Percentiles rank a stretch among this genome's conserved stretches.
Evolutionary conservation across 164 flowering plant species (phyloP).

Genomic region (Malania oleifera): DNA sequence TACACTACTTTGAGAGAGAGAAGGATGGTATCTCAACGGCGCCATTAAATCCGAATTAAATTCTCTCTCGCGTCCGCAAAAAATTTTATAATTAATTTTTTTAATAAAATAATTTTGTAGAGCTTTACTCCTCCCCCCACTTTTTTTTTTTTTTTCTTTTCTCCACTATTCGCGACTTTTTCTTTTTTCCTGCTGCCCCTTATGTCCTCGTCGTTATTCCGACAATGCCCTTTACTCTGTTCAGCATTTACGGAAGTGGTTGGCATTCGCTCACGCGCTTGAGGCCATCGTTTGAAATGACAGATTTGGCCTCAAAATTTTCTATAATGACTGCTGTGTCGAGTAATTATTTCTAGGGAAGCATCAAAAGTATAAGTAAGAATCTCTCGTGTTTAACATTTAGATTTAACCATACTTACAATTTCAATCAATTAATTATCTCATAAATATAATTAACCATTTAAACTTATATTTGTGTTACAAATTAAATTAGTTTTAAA

Average conservation of each 20-base stretch:
- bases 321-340: too few species aligned
- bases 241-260: not conserved
- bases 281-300: too few species aligned
- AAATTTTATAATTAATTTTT: constrained; percentile 5
- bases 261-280: too few species aligned
- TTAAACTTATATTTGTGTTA: too few species aligned
- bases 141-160: not conserved
- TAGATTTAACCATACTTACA: too few species aligned
- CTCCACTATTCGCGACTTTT: not conserved
- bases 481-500: too few species aligned
- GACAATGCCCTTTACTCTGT: not conserved
- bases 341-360: too few species aligned
- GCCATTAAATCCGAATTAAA: constrained; percentile 34
- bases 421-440: too few species aligned
- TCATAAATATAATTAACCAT: too few species aligned
- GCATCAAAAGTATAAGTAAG: too few species aligned
- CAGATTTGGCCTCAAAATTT: too few species aligned
- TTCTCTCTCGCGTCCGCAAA: constrained; percentile 45
- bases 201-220: not conserved
- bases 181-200: constrained; percentile 5
- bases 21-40: constrained; percentile 30
- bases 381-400: too few species aligned
- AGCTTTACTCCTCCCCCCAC: not conserved
- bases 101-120: constrained; percentile 2
- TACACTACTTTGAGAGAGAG: not conserved